Percentiles rank a stretch among this genome's conserved stretches.
Conservation (phyloP, 2,329 filamentous ascomycete genomes). For the Ophiostoma montium region DNA sequence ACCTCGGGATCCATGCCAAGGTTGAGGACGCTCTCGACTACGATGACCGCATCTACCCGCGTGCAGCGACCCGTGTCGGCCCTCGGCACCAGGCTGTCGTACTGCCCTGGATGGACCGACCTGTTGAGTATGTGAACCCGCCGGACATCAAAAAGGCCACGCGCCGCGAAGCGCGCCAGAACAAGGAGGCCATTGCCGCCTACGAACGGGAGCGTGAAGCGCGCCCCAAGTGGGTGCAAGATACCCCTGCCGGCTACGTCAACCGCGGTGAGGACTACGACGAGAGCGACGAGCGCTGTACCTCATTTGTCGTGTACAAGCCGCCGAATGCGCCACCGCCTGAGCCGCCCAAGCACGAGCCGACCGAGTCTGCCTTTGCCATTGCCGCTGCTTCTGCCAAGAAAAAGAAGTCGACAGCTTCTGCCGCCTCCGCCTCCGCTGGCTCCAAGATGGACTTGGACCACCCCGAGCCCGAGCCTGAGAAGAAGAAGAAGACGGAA, state of each 20-base stretch:
- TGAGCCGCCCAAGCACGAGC: neutral
- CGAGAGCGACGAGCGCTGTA: slow-evolving; percentile 59
- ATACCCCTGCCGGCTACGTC: slow-evolving; percentile 77
- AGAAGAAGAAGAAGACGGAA: slow-evolving; percentile 1
- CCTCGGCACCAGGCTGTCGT: slow-evolving; percentile 85
- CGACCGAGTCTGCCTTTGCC: neutral
- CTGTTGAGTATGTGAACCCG: slow-evolving; percentile 83
- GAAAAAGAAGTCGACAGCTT: neutral
- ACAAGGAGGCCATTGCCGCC: slow-evolving; percentile 66
- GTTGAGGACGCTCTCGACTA: slow-evolving; percentile 93
- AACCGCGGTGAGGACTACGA: slow-evolving; percentile 65
- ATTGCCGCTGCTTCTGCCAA: neutral
- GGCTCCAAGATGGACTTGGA: slow-evolving; percentile 10
- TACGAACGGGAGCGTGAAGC: slow-evolving; percentile 77
- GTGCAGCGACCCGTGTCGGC: slow-evolving; percentile 82
- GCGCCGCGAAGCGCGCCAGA: slow-evolving; percentile 63
- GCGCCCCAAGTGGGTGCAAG: slow-evolving; percentile 84
- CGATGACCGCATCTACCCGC: slow-evolving; percentile 92
- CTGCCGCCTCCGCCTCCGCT: neutral
- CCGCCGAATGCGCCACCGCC: slow-evolving; percentile 34
- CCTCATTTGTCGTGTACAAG: slow-evolving; percentile 64
- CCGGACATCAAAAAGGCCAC: slow-evolving; percentile 75
- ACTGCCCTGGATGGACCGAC: slow-evolving; percentile 68
- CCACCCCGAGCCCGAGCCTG: neutral
- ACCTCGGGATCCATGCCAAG: slow-evolving; percentile 88